Base-by-base conservation (phyloP, 2,329 filamentous ascomycete species). In the Calonectria fujianensis region DNA sequence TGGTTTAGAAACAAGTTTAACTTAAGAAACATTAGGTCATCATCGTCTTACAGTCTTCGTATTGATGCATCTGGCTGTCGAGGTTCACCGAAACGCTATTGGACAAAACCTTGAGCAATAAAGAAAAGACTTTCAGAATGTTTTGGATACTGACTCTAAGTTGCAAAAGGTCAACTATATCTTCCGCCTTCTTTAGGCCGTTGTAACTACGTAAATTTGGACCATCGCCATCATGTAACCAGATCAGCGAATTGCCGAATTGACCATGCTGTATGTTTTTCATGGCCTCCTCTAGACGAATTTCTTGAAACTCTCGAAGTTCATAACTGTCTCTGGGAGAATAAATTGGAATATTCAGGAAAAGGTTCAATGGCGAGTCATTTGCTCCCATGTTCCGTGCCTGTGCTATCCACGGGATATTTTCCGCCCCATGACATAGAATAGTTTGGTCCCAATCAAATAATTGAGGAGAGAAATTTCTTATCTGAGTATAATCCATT, bases 221-320 rank as follows among this genome's bases (percentile, higher is more conserved):
- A 16, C 59, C 59, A 64, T 64, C 27, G 2, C 59, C 24, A 13
- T 64, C 59, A 24, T 64, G 59, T 31, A 64, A n/a, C 59, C 59
- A 64, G 18, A 64, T 41, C 39, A 45, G 29, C 5, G 59, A 64
- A 6, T 31, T 16, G 14, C 7, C 37, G 18, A 64, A 64, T 29
- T 13, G 11, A 29, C 59, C 59, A 31, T 20, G 2, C 20, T 45
- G 59, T n/a, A 64, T 45, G 3, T 45, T 18, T 4, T 7, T 29
- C 7, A 64, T 29, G 3, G 18, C 14, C 10, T 45, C 27, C 20
- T 10, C 24, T 1, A 64, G 27, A 6, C 10, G 6, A 18, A 64
- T 64, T 1, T 41, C 13, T 10, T 41, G 37, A 31, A 64, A 64
- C 31, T 64, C 59, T 31, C 27, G 24, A 20, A 45, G 6, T 20